Percentiles rank a stretch among this genome's conserved stretches.
Evolutionary conservation across 306 rosid species (phyloP).

Genomic region (Chamaecrista fasciculata): DNA sequence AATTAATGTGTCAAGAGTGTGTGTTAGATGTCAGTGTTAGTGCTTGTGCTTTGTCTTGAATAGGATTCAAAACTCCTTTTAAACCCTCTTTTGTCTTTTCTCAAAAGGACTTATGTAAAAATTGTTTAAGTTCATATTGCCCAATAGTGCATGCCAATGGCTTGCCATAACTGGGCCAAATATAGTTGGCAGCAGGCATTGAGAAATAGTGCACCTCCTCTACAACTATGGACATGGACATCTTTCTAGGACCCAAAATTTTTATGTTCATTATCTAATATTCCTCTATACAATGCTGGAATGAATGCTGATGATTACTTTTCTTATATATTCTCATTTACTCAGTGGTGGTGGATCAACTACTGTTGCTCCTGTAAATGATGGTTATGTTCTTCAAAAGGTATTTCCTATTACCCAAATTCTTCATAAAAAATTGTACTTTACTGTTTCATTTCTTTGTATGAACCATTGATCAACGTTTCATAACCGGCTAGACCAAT

Average conservation of each 20-base stretch:
- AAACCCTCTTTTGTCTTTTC: no score
- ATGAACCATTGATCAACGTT: not conserved
- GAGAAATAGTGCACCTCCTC: no score
- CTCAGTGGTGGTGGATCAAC: slow-evolving; percentile 97
- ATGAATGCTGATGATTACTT: slow-evolving; percentile 31
- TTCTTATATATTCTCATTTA: slow-evolving; percentile 21
- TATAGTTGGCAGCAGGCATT: no score
- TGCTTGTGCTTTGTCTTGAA: no score
- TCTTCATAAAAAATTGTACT: not conserved
- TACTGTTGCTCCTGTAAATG: slow-evolving; percentile 95
- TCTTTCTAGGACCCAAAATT: not conserved
- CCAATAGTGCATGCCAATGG: no score
- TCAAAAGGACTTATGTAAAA: no score
- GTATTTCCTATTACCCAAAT: slow-evolving; percentile 40
- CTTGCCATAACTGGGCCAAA: no score
- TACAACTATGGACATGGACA: no score
- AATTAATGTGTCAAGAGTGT: no score
- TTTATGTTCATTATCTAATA: not conserved
- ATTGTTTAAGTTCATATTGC: no score
- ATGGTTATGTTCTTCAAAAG: slow-evolving; percentile 97
- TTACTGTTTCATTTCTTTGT: not conserved
- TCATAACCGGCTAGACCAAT: not conserved
- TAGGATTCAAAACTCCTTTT: no score
- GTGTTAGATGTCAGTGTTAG: no score
- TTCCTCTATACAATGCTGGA: slow-evolving; percentile 1